Conservation (phyloP, 73 alveolate genomes). For the Effrenium voratum region DNA sequence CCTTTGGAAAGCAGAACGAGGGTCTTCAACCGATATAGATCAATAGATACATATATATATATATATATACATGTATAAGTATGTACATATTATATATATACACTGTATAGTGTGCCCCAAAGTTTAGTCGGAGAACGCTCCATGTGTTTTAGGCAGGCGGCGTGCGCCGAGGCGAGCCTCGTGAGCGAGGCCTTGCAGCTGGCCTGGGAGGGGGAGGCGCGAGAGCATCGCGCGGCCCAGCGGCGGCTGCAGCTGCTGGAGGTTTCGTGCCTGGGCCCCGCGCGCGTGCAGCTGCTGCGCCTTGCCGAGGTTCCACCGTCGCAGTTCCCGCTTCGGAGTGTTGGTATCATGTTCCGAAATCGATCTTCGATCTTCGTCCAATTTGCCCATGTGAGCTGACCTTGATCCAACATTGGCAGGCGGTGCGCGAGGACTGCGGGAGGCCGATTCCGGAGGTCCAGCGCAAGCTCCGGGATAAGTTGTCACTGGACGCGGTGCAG, state of each 20-base stretch:
- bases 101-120: too few species aligned
- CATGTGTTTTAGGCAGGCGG: too few species aligned
- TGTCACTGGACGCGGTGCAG: conserved; percentile 22
- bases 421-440: not conserved
- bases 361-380: not conserved
- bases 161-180: conserved; percentile 25
- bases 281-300: conserved; percentile 56
- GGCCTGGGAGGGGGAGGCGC: conserved; percentile 83
- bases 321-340: not conserved
- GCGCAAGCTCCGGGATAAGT: conserved; percentile 40
- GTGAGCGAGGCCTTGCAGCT: conserved; percentile 76
- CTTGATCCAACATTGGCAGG: not conserved
- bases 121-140: too few species aligned
- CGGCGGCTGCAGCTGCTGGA: conserved; percentile 17
- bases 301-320: conserved; percentile 1
- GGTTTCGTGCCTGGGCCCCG: conserved; percentile 25
- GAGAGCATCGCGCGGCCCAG: conserved; percentile 60
- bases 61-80: too few species aligned
- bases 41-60: too few species aligned
- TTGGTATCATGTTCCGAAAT: not conserved
- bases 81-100: too few species aligned
- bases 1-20: too few species aligned
- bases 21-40: too few species aligned
- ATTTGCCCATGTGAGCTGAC: not conserved
- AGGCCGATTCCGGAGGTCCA: too few species aligned